phyloP scores from a whole-genome alignment of 805 yeast genomes.

The Nakazawaea laoshanensis region DNA sequence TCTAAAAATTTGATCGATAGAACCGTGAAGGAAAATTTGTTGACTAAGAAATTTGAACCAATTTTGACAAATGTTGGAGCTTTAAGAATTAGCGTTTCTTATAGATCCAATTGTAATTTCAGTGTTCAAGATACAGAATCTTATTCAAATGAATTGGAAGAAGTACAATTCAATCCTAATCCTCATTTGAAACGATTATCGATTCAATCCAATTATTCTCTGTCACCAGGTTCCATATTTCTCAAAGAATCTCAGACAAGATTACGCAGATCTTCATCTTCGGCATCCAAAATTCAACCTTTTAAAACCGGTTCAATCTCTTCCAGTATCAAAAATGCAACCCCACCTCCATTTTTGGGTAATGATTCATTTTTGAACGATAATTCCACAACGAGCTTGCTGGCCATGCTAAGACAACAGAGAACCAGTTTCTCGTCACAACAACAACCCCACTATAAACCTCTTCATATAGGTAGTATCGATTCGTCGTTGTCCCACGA shows the following conservation, averaged over 20 bases:
- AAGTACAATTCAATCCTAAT: conserved; percentile 9
- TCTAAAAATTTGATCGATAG: conserved; percentile 35
- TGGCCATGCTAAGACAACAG: conserved; percentile 38
- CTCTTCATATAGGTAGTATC: conserved; percentile 10
- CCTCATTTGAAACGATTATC: conserved; percentile 10
- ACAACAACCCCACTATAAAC: conserved; percentile 6
- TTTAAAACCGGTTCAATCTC: conserved; percentile 57
- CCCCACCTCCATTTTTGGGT: conserved; percentile 21
- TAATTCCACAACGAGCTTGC: conserved; percentile 44
- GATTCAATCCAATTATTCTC: conserved; percentile 11
- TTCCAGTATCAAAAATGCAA: conserved; percentile 26
- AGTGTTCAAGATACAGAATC: conserved; percentile 60
- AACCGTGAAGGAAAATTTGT: conserved; percentile 30
- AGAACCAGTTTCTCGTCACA: conserved; percentile 12
- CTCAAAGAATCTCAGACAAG: conserved; percentile 12
- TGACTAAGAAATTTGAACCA: conserved; percentile 58
- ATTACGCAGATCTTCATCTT: conserved; percentile 13
- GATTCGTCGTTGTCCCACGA: conserved; percentile 15
- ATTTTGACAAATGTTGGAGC: conserved; percentile 72
- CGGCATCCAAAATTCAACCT: conserved; percentile 40
- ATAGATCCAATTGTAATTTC: conserved; percentile 65
- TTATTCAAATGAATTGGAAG: conserved; percentile 15
- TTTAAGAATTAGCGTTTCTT: conserved; percentile 68
- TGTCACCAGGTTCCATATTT: conserved; percentile 14
- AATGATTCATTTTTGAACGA: conserved; percentile 27